Conservation (phyloP, 179 eudicot genomes). For the Silene vulgaris region DNA sequence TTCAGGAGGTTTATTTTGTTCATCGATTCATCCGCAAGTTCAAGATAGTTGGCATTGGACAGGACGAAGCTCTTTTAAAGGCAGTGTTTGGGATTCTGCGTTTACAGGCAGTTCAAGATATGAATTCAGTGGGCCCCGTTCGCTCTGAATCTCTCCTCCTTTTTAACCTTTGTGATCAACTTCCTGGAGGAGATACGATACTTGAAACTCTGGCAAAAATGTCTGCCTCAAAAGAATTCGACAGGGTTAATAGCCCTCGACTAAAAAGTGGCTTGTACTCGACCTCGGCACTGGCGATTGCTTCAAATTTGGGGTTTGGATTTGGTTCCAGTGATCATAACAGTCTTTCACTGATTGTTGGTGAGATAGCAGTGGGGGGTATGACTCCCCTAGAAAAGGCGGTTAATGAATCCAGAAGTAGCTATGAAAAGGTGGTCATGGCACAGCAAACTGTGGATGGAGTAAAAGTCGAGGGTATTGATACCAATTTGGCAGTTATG, state of each 20-base stretch:
- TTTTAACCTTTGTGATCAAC: constrained; percentile 87
- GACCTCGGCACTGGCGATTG: constrained; percentile 59
- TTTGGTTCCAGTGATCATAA: constrained; percentile 45
- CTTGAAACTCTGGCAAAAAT: constrained; percentile 76
- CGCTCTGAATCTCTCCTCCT: constrained; percentile 62
- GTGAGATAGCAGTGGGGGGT: constrained; percentile 80
- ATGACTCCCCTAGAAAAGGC: constrained; percentile 76
- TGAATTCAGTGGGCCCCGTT: constrained; percentile 41
- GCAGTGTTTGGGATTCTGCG: constrained; percentile 78
- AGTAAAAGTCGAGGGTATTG: constrained; percentile 88
- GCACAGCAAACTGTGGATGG: constrained; percentile 89
- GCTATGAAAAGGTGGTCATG: constrained; percentile 61
- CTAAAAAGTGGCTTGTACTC: constrained; percentile 52
- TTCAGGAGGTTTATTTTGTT: constrained; percentile 61
- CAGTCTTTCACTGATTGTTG: constrained; percentile 50
- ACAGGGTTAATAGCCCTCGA: constrained; percentile 43
- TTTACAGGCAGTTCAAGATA: constrained; percentile 68
- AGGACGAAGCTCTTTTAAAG: constrained; percentile 67
- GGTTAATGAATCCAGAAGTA: constrained; percentile 72
- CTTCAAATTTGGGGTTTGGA: constrained; percentile 64
- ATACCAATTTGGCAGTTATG: constrained; percentile 88
- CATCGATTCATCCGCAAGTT: constrained; percentile 68
- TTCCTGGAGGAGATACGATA: constrained; percentile 84
- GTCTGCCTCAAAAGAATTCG: constrained; percentile 52
- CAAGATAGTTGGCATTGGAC: constrained; percentile 54